A percentile compares a stretch with the other conserved stretches of the same genome.
Evolutionary conservation across 306 rosid species (phyloP).

Genomic region (Fragaria vesca): DNA sequence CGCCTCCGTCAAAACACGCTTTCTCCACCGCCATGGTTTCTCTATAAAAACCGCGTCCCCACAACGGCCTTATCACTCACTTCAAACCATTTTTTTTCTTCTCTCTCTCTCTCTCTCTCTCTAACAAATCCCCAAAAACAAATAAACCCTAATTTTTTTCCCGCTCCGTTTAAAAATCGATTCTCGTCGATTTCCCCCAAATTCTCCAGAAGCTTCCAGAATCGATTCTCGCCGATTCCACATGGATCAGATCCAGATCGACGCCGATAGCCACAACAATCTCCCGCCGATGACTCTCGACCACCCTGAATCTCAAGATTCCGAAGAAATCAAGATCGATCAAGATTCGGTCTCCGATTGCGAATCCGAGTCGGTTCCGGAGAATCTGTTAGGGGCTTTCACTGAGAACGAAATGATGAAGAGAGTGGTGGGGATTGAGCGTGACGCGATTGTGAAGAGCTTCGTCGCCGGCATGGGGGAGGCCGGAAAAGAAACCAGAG

Average conservation of each 20-base stretch:
- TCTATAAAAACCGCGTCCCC: neutral
- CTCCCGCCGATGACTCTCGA: neutral
- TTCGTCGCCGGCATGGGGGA: conserved; percentile 23
- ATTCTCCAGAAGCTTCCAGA: neutral
- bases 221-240: neutral
- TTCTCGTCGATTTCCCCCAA: neutral
- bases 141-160: neutral
- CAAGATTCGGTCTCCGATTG: neutral
- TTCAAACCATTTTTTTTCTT: neutral
- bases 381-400: neutral
- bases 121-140: too few species aligned
- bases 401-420: neutral
- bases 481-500: neutral
- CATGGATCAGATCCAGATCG: neutral
- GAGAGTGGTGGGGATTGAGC: neutral
- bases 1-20: neutral
- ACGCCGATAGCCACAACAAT: neutral
- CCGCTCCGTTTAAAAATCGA: too few species aligned
- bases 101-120: neutral
- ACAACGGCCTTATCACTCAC: neutral
- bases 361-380: neutral
- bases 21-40: neutral
- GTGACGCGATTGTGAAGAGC: neutral
- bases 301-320: neutral
- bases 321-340: neutral